Conservation (phyloP, 768 basidiomycete species). For the Hypholoma fasciculare region DNA sequence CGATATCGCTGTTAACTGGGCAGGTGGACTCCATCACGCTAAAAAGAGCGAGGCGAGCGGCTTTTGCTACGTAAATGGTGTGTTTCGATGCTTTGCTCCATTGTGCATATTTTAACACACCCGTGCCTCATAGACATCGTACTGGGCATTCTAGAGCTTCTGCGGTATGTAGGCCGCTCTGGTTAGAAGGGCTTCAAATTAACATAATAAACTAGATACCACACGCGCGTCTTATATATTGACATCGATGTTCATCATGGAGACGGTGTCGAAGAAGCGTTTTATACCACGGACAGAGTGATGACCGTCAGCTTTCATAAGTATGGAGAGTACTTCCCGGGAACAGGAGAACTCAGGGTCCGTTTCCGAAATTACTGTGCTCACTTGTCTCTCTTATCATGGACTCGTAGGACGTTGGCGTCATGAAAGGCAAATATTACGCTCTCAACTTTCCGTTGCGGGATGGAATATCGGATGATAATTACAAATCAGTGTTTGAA, state of each 20-base stretch:
- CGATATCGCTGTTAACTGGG: constrained; percentile 99
- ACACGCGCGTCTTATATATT: constrained; percentile 93
- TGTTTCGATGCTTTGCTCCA: constrained; percentile 14
- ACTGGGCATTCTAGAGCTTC: constrained; percentile 90
- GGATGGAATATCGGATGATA: constrained; percentile 94
- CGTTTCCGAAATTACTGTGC: not conserved
- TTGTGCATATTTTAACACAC: not conserved
- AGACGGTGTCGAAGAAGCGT: constrained; percentile 98
- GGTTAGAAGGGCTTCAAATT: not conserved
- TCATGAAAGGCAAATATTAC: constrained; percentile 93
- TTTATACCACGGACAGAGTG: constrained; percentile 97
- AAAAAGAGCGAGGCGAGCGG: constrained; percentile 99
- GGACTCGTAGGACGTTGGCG: constrained; percentile 79
- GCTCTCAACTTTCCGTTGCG: constrained; percentile 93
- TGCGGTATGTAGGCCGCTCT: constrained; percentile 65
- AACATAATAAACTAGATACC: constrained; percentile 57
- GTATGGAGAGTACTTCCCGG: constrained; percentile 98
- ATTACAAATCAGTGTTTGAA: constrained; percentile 93
- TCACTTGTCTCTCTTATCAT: not conserved
- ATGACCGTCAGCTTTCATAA: constrained; percentile 99
- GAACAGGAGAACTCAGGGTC: constrained; percentile 94
- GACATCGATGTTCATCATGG: constrained; percentile 99
- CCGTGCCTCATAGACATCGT: constrained; percentile 77
- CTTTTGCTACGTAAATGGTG: constrained; percentile 98
- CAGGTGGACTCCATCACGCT: constrained; percentile 96